phyloP scores from a whole-genome alignment of 345 rosid species.

The Eucalyptus marginata region DNA sequence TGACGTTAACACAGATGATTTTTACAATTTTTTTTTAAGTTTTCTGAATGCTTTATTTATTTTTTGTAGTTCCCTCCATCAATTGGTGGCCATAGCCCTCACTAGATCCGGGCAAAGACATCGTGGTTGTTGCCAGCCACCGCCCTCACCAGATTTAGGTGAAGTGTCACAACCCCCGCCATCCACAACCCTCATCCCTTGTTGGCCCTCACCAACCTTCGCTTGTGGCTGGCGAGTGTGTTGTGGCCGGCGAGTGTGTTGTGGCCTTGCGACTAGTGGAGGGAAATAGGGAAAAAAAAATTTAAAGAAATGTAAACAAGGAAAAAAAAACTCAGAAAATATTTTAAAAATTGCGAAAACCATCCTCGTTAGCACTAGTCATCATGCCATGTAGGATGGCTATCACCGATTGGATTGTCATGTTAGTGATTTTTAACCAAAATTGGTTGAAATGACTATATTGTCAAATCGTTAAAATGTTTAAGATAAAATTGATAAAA shows the following conservation, averaged over 20 bases:
- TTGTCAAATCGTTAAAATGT: too few relatives aligned
- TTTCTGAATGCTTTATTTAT: too few relatives aligned
- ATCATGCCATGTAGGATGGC: background rate
- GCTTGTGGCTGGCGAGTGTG: background rate
- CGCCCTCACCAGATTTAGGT: background rate
- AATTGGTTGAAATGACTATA: too few relatives aligned
- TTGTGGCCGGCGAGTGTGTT: background rate
- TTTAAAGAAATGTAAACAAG: too few relatives aligned
- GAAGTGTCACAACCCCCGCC: rapidly evolving
- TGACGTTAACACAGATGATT: too few relatives aligned
- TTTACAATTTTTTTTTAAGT: too few relatives aligned
- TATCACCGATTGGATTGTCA: too few relatives aligned
- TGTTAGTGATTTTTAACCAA: background rate
- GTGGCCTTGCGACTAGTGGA: background rate
- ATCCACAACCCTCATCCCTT: background rate
- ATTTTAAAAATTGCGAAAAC: too few relatives aligned
- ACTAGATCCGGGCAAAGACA: background rate
- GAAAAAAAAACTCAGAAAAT: too few relatives aligned
- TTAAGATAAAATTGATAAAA: too few relatives aligned
- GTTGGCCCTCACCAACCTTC: background rate
- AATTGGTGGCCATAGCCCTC: background rate
- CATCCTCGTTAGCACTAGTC: rapidly evolving
- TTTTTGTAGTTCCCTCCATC: too few relatives aligned
- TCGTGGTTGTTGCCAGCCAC: rapidly evolving
- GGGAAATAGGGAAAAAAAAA: background rate